These are phyloP conservation scores for Solanum ossicruentum DNA, from an alignment of 257 asterid genomes.

Conservation along the genomic window DNA sequence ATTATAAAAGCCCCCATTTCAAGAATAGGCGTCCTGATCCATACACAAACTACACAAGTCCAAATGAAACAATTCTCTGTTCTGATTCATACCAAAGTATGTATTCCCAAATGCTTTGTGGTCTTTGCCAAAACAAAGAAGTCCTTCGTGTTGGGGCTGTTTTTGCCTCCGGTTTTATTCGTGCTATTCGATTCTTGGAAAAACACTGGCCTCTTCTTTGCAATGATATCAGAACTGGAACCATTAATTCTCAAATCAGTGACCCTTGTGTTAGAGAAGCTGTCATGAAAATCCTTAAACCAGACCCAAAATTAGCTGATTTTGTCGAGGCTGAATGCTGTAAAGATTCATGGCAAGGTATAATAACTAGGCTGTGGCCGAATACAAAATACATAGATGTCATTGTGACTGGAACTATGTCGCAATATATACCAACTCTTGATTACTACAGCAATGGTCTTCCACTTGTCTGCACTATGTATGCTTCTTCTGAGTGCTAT, in stretches of 20 bases:
- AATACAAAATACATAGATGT: slow-evolving; percentile 79
- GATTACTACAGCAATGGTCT: slow-evolving; percentile 73
- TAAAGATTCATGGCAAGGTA: slow-evolving; percentile 60
- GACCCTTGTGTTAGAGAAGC: slow-evolving; percentile 48
- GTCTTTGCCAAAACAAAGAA: slow-evolving; percentile 43
- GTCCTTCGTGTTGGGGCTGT: slow-evolving; percentile 96
- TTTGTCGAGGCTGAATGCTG: slow-evolving; percentile 50
- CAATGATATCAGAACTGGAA: slow-evolving; percentile 56
- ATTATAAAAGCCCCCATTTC: slow-evolving; percentile 76
- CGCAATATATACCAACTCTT: slow-evolving; percentile 80
- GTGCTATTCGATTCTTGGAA: slow-evolving; percentile 71
- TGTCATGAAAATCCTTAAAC: slow-evolving; percentile 34
- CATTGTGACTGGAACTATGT: slow-evolving; percentile 92
- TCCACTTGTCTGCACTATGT: slow-evolving; percentile 89
- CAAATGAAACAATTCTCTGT: slow-evolving; percentile 74
- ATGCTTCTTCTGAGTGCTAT: slow-evolving; percentile 90
- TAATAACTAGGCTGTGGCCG: slow-evolving; percentile 76
- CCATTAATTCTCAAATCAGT: slow-evolving; percentile 35
- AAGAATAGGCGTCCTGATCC: slow-evolving; percentile 67
- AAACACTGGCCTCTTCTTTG: slow-evolving; percentile 62
- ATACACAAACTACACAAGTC: slow-evolving; percentile 90
- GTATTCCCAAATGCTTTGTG: slow-evolving; percentile 95
- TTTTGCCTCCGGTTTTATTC: slow-evolving; percentile 84
- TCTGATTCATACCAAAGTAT: slow-evolving; percentile 82
- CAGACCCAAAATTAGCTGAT: slow-evolving; percentile 56